Conservation (phyloP, 306 rosid species). For the Acmispon strigosus region DNA sequence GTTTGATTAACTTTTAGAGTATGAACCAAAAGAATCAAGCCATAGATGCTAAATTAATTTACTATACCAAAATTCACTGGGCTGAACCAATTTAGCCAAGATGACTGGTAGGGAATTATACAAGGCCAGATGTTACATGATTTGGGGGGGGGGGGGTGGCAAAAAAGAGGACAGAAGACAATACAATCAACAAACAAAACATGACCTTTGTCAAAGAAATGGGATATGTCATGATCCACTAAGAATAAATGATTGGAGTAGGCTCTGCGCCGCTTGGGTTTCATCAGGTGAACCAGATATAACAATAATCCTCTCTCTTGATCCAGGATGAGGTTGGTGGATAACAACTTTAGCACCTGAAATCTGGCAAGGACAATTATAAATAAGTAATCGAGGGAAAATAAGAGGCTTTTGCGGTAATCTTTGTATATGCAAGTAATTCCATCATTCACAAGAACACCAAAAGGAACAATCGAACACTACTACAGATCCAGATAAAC, state of each 20-base stretch:
- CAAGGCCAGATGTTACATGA: constrained; percentile 33
- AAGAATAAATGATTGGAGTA: constrained; percentile 89
- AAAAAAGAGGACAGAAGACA: neutral
- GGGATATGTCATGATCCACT: constrained; percentile 56
- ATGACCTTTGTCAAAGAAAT: neutral
- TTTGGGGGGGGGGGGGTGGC: neutral
- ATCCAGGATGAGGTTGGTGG: constrained; percentile 70
- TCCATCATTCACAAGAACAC: neutral
- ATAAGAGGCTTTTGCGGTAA: neutral
- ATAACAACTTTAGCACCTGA: constrained; percentile 90
- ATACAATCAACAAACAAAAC: constrained; percentile 6
- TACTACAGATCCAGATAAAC: neutral
- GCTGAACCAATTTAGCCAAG: constrained; percentile 1
- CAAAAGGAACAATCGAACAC: no score
- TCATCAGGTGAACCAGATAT: constrained; percentile 95
- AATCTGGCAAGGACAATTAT: constrained; percentile 38
- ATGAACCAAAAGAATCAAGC: constrained; percentile 18
- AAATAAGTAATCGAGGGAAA: neutral
- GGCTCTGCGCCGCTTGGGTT: constrained; percentile 96
- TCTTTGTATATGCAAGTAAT: neutral
- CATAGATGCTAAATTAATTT: neutral
- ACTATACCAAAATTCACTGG: constrained; percentile 4
- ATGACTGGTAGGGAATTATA: constrained; percentile 1
- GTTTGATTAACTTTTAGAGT: neutral
- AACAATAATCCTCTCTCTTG: constrained; percentile 61